Base-by-base conservation (phyloP, 2,329 filamentous ascomycete genomes). In the Albifimbria verrucaria region DNA sequence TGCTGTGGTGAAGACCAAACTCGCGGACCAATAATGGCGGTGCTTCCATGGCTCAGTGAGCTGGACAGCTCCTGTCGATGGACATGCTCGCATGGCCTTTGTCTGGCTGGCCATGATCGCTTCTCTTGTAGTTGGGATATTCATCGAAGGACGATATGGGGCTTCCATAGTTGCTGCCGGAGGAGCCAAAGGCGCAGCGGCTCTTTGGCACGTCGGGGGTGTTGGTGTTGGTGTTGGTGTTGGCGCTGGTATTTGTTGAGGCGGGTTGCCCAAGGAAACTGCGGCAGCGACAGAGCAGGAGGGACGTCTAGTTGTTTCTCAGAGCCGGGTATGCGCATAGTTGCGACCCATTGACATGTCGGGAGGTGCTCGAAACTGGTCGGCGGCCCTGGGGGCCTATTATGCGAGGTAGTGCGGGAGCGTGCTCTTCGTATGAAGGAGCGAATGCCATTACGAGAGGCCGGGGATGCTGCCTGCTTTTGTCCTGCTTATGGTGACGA, bases 1-100 rank as follows among this genome's bases (percentile, higher is more conserved):
- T 76, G 58, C 72, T 76, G 59, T 81, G 78, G 55, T 76, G 75
- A 51, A 78, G 70, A 51, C 79, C 77, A 48, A 81, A 77, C n/a
- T 71, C 69, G 32, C 72, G 56, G 1, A 65, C 65, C 32, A 69
- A 54, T n/a, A n/a, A n/a, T n/a, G n/a, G n/a, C n/a, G n/a, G n/a
- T n/a, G n/a, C n/a, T n/a, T n/a, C n/a, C n/a, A n/a, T n/a, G n/a
- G n/a, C n/a, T n/a, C 26, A 25, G 49, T 39, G 32, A 41, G n/a
- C n/a, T n/a, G 28, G 24, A 12, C 39, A 63, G 46, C 65, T 72
- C 71, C 69, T 71, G 50, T 71, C 69, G 42, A 65, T 71, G 53
- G 72, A 70, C 21, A 32, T 25, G 58, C 74, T 77, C 17, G 72
- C 65, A 55, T 77, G 77, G 5, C 74, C 75, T 56, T 77, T 75